phyloP scores from a whole-genome alignment of 805 yeast genomes.

The Lipomyces starkeyi region DNA sequence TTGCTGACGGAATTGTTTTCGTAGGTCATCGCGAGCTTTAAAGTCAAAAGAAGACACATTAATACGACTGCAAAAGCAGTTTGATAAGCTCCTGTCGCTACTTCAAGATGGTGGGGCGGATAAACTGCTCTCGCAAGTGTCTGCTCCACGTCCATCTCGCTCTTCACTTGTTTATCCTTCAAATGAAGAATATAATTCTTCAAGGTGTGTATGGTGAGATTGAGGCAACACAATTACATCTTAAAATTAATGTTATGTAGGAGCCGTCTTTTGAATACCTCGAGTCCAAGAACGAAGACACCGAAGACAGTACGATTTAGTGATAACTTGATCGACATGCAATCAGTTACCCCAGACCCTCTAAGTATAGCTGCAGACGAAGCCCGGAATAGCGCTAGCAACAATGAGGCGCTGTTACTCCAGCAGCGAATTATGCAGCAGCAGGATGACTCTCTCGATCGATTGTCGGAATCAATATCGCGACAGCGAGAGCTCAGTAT shows the following conservation, averaged over 20 bases:
- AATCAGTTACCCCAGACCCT: conserved; percentile 31
- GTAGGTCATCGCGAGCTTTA: conserved; percentile 28
- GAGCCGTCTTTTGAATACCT: conserved; percentile 11
- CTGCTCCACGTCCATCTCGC: conserved; percentile 20
- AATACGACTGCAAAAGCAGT: conserved; percentile 36
- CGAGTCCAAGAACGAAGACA: conserved; percentile 14
- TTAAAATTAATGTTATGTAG: not conserved
- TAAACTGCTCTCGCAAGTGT: conserved; percentile 13
- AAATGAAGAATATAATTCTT: conserved; percentile 9
- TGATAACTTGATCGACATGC: conserved; percentile 41
- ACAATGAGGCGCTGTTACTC: conserved; percentile 34
- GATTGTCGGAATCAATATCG: conserved; percentile 46
- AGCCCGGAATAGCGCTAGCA: conserved; percentile 29
- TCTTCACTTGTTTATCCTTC: conserved; percentile 22
- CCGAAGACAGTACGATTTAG: conserved; percentile 43
- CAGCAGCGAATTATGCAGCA: conserved; percentile 46
- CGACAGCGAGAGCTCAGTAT: conserved; percentile 49
- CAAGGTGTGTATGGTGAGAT: conserved; percentile 9
- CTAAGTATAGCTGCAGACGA: conserved; percentile 31
- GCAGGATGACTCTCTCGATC: conserved; percentile 49
- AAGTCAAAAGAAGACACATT: conserved; percentile 28
- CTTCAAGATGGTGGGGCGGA: conserved; percentile 37
- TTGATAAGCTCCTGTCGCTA: conserved; percentile 30
- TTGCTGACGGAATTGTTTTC: not conserved
- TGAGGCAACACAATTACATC: not conserved